Conservation (phyloP, 2,329 filamentous ascomycete genomes). For the Paecilomyces variotii region DNA sequence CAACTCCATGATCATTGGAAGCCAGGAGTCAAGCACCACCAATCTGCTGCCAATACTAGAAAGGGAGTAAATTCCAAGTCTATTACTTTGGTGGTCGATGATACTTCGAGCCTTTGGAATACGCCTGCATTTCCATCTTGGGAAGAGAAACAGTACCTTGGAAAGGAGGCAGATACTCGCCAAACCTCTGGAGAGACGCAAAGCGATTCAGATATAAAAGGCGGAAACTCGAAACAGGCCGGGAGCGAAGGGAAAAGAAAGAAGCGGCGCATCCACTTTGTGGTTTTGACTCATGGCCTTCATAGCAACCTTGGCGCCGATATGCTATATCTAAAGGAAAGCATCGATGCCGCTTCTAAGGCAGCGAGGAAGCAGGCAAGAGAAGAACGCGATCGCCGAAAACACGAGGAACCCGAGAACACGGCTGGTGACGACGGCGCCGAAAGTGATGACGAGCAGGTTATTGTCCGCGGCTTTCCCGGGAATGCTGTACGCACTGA, state of each 20-base stretch:
- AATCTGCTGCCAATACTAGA: constrained; percentile 52
- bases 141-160: constrained; percentile 35
- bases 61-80: constrained; percentile 81
- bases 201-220: constrained; percentile 1
- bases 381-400: constrained; percentile 44
- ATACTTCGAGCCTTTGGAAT: constrained; percentile 86
- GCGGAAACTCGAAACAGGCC: constrained; percentile 5
- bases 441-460: constrained; percentile 56
- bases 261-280: constrained; percentile 68
- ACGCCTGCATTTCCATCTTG: constrained; percentile 71
- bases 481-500: constrained; percentile 89
- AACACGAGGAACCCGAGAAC: constrained; percentile 6
- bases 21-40: constrained; percentile 45
- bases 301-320: constrained; percentile 94
- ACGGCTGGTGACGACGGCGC: constrained; percentile 17
- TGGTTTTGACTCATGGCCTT: constrained; percentile 85
- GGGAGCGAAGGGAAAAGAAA: constrained; percentile 19
- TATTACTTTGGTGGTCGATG: constrained; percentile 69
- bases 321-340: constrained; percentile 96
- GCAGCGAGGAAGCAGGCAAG: constrained; percentile 65
- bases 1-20: constrained; percentile 70
- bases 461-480: constrained; percentile 81
- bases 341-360: constrained; percentile 75
- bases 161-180: constrained; percentile 11
- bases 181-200: constrained; percentile 12